A percentile compares a stretch with the other conserved stretches of the same genome.
Evolutionary conservation across 75 land plant genomes (phyloP).

Genomic region (Ceratopteris richardii): DNA sequence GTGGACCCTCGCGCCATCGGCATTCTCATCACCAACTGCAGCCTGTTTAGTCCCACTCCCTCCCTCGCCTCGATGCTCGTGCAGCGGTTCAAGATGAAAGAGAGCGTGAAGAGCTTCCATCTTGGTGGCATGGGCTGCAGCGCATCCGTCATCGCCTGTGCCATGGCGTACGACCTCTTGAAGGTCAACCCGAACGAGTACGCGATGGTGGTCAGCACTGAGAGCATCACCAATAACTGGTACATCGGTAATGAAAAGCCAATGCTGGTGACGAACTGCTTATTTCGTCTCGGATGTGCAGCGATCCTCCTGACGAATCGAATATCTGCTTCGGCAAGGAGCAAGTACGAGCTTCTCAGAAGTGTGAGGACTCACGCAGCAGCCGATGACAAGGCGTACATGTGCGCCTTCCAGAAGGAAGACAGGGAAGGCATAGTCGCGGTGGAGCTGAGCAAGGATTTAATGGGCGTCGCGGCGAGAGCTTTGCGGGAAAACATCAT

Average conservation of each 20-base stretch:
- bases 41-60: constrained; percentile 32
- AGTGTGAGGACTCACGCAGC: constrained; percentile 50
- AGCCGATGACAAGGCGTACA: constrained; percentile 34
- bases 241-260: constrained; percentile 38
- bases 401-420: constrained; percentile 34
- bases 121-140: constrained; percentile 58
- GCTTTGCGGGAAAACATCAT: constrained; percentile 43
- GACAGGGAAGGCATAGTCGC: constrained; percentile 42
- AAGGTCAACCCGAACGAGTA: constrained; percentile 7
- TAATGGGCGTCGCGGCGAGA: too few relatives aligned
- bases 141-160: constrained; percentile 23
- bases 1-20: constrained; percentile 21
- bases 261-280: constrained; percentile 54
- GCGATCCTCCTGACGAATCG: constrained; percentile 45
- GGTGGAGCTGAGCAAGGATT: constrained; percentile 33
- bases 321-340: background rate
- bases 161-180: constrained; percentile 15
- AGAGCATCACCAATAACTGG: constrained; percentile 40
- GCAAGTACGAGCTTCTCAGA: constrained; percentile 31
- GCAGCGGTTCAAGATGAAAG: constrained; percentile 20
- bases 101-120: constrained; percentile 16
- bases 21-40: constrained; percentile 27
- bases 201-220: constrained; percentile 45
- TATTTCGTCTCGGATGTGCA: constrained; percentile 49
- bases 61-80: constrained; percentile 29